Evolutionary conservation across 1,139 yeast species (phyloP).

Genomic region (Scheffersomyces lignicola): DNA sequence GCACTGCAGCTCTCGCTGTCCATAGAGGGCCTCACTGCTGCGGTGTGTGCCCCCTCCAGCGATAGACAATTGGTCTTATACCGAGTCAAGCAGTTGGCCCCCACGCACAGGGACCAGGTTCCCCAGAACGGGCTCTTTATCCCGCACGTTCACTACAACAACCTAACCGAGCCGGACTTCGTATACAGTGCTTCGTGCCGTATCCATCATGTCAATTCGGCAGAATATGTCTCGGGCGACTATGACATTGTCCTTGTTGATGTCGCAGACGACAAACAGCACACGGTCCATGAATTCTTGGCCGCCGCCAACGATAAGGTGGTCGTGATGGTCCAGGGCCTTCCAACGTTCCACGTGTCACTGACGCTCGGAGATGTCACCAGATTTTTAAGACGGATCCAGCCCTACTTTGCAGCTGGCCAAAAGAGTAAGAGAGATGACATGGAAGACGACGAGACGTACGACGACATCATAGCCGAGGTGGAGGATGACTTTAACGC

Average conservation of each 20-base stretch:
- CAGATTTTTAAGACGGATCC: slow-evolving; percentile 13
- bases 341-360: slow-evolving; percentile 30
- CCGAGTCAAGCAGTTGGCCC: slow-evolving; percentile 21
- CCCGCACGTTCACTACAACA: slow-evolving; percentile 32
- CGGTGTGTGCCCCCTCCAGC: slow-evolving; percentile 15
- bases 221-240: slow-evolving; percentile 3
- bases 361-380: too few relatives aligned
- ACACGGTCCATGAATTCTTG: slow-evolving; percentile 20
- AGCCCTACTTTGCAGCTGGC: slow-evolving; percentile 10
- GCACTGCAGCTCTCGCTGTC: slow-evolving; percentile 16
- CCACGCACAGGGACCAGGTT: not conserved
- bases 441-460: slow-evolving; percentile 14
- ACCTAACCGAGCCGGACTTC: slow-evolving; percentile 24
- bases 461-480: slow-evolving; percentile 24
- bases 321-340: slow-evolving; percentile 29
- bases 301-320: slow-evolving; percentile 9
- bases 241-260: slow-evolving; percentile 23
- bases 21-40: slow-evolving; percentile 16
- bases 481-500: slow-evolving; percentile 34
- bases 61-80: slow-evolving; percentile 20
- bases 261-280: slow-evolving; percentile 19
- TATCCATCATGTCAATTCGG: slow-evolving; percentile 8
- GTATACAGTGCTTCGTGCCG: slow-evolving; percentile 15
- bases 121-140: slow-evolving; percentile 16
- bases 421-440: slow-evolving; percentile 12